A percentile compares a stretch with the other conserved stretches of the same genome.
These are phyloP conservation scores for Abelmoschus esculentus DNA, from an alignment of 345 rosid genomes.

Conservation along the genomic window DNA sequence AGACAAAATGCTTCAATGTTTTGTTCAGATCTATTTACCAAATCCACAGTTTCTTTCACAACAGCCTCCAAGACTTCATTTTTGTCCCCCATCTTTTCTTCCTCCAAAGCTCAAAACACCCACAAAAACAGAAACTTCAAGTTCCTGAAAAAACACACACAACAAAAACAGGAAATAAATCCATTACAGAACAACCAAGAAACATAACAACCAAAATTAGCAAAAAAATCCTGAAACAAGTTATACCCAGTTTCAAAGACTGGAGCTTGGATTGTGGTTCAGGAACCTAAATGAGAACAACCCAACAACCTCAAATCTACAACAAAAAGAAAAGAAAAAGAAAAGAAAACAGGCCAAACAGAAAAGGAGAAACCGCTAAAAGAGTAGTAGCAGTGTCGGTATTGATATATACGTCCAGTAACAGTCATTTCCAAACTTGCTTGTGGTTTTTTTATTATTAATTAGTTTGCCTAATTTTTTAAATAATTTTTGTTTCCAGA, in stretches of 20 bases:
- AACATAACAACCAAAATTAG: conserved; percentile 1
- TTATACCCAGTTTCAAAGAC: conserved; percentile 15
- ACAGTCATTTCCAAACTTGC: too few relatives aligned
- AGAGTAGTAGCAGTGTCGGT: too few relatives aligned
- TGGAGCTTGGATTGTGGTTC: not conserved
- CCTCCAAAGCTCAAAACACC: conserved; percentile 11
- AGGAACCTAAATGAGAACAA: conserved; percentile 21
- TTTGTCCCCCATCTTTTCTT: conserved; percentile 53
- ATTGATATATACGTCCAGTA: too few relatives aligned
- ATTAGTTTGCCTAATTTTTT: too few relatives aligned
- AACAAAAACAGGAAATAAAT: not conserved
- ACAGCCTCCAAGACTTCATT: conserved; percentile 86
- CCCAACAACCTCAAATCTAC: conserved; percentile 36
- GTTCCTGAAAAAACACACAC: not conserved
- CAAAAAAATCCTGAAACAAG: conserved; percentile 4
- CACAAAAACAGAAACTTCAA: conserved; percentile 7
- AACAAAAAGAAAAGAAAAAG: conserved; percentile 6
- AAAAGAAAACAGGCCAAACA: not conserved
- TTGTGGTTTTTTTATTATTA: too few relatives aligned
- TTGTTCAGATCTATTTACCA: conserved; percentile 78
- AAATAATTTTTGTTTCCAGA: too few relatives aligned
- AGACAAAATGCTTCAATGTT: not conserved
- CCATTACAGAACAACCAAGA: not conserved
- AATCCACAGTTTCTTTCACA: conserved; percentile 92
- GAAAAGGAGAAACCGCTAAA: too few relatives aligned